Evolutionary conservation across 495 filamentous ascomycete genomes (phyloP).

Genomic region (Trichoderma parareesei): DNA sequence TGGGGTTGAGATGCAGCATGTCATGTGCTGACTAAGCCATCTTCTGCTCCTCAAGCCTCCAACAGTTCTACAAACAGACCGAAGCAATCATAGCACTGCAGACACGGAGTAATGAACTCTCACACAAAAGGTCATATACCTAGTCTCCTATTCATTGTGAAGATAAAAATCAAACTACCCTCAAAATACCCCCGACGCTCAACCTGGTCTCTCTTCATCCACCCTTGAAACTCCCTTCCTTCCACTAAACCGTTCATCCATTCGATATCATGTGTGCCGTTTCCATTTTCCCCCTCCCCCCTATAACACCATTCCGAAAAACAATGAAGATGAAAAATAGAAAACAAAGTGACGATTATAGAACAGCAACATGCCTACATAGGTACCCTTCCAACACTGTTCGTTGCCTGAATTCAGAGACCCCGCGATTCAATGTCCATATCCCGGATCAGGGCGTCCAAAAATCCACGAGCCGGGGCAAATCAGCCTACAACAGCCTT

Average conservation of each 20-base stretch:
- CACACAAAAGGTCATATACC: background rate
- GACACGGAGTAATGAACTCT: background rate
- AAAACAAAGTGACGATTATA: background rate
- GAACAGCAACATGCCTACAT: constrained; percentile 13
- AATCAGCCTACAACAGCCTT: constrained; percentile 79
- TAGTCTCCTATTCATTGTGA: too few species aligned
- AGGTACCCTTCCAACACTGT: background rate
- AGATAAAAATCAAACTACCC: too few species aligned
- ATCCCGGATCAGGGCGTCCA: background rate
- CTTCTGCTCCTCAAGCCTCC: background rate
- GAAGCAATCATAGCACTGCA: too few species aligned
- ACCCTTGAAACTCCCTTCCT: background rate
- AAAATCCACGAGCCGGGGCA: constrained; percentile 1
- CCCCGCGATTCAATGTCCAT: background rate
- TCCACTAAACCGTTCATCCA: background rate
- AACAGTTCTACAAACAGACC: too few species aligned
- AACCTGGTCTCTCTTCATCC: background rate
- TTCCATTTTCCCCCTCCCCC: background rate
- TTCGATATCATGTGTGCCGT: background rate
- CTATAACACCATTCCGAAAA: background rate
- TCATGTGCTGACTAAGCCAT: too few species aligned
- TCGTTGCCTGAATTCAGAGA: constrained; percentile 12
- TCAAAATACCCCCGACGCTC: background rate
- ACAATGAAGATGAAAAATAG: background rate
- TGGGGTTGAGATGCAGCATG: too few species aligned